Conservation (phyloP, 257 asterid genomes). For the Solanum medicagineum region DNA sequence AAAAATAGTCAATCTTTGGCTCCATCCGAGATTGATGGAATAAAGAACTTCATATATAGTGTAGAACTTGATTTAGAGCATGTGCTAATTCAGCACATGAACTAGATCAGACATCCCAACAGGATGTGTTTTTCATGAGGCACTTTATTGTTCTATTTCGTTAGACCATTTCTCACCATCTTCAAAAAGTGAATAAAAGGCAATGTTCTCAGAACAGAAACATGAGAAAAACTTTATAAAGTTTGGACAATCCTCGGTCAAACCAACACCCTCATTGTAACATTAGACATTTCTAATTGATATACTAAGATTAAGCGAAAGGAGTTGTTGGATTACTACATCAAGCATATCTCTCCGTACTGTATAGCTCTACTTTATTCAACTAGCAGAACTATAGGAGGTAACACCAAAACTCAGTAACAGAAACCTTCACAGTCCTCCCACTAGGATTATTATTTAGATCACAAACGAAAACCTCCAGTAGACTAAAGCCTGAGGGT, state of each 20-base stretch:
- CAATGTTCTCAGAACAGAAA: neutral
- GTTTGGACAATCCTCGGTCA: neutral
- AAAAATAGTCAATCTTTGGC: no score
- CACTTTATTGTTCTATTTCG: neutral
- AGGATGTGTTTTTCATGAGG: neutral
- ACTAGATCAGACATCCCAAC: neutral
- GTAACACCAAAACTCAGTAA: neutral
- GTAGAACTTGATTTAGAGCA: neutral
- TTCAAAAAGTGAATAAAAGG: neutral
- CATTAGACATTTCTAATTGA: neutral
- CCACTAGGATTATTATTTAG: neutral
- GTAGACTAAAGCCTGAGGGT: neutral
- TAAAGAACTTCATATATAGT: neutral
- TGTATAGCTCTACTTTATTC: neutral
- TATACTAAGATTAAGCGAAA: neutral
- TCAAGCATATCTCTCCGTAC: neutral
- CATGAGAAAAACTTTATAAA: neutral
- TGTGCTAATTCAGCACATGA: neutral
- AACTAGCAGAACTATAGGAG: neutral
- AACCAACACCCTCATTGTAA: neutral
- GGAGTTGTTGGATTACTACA: neutral
- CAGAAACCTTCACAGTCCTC: neutral
- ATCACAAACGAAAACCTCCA: neutral
- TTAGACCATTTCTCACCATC: neutral
- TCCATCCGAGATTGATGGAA: no score